Conservation (phyloP, 1,139 yeast species). For the Yamadazyma triangularis region DNA sequence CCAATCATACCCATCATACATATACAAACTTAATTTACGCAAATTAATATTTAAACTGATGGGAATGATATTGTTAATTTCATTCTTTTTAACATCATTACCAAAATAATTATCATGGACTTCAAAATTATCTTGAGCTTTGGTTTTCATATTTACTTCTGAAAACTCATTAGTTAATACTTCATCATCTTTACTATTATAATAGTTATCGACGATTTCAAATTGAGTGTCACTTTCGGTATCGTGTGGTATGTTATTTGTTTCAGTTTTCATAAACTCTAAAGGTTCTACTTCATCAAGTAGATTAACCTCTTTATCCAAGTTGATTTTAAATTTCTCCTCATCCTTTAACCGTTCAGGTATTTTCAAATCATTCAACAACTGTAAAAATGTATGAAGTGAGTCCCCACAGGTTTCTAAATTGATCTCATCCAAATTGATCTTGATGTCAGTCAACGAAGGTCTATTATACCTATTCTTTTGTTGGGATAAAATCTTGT, state of each 20-base stretch:
- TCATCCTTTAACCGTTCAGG: slow-evolving; percentile 57
- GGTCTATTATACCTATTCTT: slow-evolving; percentile 12
- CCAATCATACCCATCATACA: slow-evolving; percentile 96
- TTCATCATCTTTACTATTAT: not conserved
- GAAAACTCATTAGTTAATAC: not conserved
- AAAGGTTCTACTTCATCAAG: slow-evolving; percentile 45
- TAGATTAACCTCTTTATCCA: slow-evolving; percentile 36
- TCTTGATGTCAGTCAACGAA: slow-evolving; percentile 37
- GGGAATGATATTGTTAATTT: slow-evolving; percentile 18
- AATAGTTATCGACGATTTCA: slow-evolving; percentile 21
- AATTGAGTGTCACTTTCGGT: slow-evolving; percentile 3
- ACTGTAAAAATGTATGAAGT: slow-evolving; percentile 61
- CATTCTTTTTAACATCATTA: slow-evolving; percentile 4
- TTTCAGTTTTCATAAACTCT: slow-evolving; percentile 15
- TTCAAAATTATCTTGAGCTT: slow-evolving; percentile 6
- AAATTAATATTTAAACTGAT: slow-evolving; percentile 26
- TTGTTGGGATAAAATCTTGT: slow-evolving; percentile 3
- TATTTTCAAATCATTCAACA: slow-evolving; percentile 66
- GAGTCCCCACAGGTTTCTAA: slow-evolving; percentile 83
- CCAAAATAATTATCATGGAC: slow-evolving; percentile 48
- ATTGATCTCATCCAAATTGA: slow-evolving; percentile 46
- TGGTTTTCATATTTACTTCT: slow-evolving; percentile 1
- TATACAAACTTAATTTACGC: slow-evolving; percentile 32
- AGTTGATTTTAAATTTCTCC: slow-evolving; percentile 46
- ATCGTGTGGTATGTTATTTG: slow-evolving; percentile 1